Evolutionary conservation across 2,329 filamentous ascomycete genomes (phyloP).

Genomic region (Endocalyx cinctus): DNA sequence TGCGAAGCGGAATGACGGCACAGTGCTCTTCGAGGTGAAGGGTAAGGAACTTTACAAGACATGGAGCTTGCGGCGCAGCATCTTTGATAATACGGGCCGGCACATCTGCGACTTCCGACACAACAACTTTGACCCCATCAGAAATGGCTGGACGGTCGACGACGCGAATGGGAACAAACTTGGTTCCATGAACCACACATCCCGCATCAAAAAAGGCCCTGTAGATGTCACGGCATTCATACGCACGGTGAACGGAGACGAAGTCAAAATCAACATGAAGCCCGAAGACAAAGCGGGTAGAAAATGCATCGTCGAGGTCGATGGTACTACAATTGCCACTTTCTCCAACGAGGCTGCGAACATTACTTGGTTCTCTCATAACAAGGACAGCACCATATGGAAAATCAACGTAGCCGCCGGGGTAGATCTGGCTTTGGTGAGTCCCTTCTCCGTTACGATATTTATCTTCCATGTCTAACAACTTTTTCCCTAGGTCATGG

Average conservation of each 20-base stretch:
- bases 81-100: conserved; percentile 5
- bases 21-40: conserved; percentile 8
- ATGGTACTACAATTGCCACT: conserved; percentile 1
- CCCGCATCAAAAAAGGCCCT: conserved; percentile 6
- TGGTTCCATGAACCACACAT: conserved; percentile 8
- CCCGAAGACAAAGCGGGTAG: conserved; percentile 1
- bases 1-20: not conserved
- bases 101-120: conserved; percentile 15
- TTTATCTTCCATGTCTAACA: not conserved
- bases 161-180: conserved; percentile 6
- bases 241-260: conserved; percentile 10
- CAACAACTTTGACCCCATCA: conserved; percentile 9
- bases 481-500: conserved; percentile 7
- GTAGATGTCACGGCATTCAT: conserved; percentile 9
- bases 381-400: conserved; percentile 5
- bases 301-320: conserved; percentile 1
- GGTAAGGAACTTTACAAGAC: conserved; percentile 9
- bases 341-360: conserved; percentile 6
- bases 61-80: conserved; percentile 14
- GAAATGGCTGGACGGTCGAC: conserved; percentile 14
- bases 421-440: conserved; percentile 8
- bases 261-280: conserved; percentile 9
- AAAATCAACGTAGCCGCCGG: conserved; percentile 6
- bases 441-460: not conserved
- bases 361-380: not conserved